Conservation (phyloP, 768 basidiomycete genomes). For the Xerocomus potaroensis region DNA sequence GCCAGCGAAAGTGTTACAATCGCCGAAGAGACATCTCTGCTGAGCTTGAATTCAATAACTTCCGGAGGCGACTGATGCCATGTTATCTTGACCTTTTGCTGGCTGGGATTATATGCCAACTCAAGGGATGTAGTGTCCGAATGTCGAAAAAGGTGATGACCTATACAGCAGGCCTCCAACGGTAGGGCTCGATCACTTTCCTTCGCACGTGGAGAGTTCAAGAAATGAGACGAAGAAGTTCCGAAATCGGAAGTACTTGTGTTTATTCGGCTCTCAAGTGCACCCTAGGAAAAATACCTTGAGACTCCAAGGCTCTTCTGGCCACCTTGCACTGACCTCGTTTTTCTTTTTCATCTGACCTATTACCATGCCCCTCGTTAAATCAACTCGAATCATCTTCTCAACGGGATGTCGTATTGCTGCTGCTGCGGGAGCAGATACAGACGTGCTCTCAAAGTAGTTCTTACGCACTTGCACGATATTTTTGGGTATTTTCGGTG, state of each 20-base stretch:
- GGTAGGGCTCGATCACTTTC: slow-evolving; percentile 13
- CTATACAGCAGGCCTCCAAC: slow-evolving; percentile 27
- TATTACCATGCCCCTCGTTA: not conserved
- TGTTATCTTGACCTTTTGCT: slow-evolving; percentile 8
- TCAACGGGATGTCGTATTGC: not conserved
- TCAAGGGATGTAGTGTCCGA: slow-evolving; percentile 8
- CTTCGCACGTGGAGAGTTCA: slow-evolving; percentile 13
- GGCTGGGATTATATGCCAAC: slow-evolving; percentile 11
- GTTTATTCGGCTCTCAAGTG: not conserved
- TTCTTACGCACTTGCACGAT: slow-evolving; percentile 10
- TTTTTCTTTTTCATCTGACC: slow-evolving; percentile 24
- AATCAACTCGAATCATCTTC: slow-evolving; percentile 2
- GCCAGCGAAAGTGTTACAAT: slow-evolving; percentile 12
- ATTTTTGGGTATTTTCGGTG: slow-evolving; percentile 14
- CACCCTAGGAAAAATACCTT: slow-evolving; percentile 7
- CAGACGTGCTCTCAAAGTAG: slow-evolving; percentile 6
- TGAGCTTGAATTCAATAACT: slow-evolving; percentile 14
- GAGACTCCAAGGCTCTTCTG: slow-evolving; percentile 1
- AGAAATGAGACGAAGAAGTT: slow-evolving; percentile 28
- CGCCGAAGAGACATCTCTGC: slow-evolving; percentile 8
- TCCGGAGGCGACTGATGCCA: slow-evolving; percentile 10
- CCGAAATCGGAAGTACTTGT: slow-evolving; percentile 16
- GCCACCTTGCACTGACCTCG: slow-evolving; percentile 16
- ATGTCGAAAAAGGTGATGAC: slow-evolving; percentile 15
- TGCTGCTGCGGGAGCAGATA: not conserved